Conservation (phyloP, 106 monocot species). For the Acanthochlamys bracteata region DNA sequence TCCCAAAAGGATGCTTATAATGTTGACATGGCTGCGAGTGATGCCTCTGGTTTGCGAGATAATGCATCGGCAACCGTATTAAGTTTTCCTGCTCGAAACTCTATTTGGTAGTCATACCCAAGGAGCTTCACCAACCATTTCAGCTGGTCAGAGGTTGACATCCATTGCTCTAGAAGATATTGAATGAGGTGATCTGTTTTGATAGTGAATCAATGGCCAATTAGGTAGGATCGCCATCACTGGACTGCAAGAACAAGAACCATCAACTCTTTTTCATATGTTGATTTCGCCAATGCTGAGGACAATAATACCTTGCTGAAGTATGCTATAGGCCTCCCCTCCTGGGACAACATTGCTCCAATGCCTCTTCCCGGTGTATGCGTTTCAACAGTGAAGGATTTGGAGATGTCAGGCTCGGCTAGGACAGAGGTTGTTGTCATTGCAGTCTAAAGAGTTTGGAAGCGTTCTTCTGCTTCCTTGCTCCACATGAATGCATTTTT, state of each 20-base stretch:
- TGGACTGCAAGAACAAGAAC: not conserved
- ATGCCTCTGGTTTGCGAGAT: conserved; percentile 6
- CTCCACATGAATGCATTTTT: no score
- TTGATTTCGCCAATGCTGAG: not conserved
- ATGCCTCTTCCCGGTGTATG: not conserved
- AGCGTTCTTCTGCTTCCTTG: no score
- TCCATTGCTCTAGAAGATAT: not conserved
- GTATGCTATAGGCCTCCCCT: not conserved
- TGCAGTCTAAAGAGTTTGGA: no score
- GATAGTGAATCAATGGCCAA: not conserved
- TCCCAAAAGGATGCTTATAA: not conserved
- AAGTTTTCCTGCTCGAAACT: not conserved
- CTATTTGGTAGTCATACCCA: not conserved
- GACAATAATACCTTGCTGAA: not conserved
- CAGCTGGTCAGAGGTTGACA: not conserved
- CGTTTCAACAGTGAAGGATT: no score
- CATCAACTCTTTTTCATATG: not conserved
- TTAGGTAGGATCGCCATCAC: not conserved
- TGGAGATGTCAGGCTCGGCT: no score
- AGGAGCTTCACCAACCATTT: not conserved
- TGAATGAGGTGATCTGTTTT: not conserved
- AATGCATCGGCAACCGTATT: not conserved
- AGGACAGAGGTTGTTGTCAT: no score
- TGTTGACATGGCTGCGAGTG: not conserved
- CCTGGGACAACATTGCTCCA: not conserved